Percentiles rank a stretch among this genome's conserved stretches.
Evolutionary conservation across 2,329 filamentous ascomycete genomes (phyloP).

Genomic region (Fusarium circinatum): DNA sequence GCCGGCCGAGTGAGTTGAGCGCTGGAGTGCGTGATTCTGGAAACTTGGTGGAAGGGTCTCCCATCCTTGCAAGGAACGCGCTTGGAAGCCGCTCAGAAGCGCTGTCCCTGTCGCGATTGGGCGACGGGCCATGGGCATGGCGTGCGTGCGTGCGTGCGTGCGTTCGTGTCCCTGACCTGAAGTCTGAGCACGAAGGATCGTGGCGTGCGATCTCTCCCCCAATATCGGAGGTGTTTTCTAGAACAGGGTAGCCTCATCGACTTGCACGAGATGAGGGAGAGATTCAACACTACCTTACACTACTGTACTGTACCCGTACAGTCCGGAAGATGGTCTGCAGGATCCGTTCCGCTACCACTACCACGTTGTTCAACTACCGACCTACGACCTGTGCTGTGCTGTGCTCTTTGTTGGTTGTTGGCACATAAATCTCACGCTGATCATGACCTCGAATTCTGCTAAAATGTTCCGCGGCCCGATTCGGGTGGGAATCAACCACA

Average conservation of each 20-base stretch:
- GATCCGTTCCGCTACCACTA: conserved; percentile 19
- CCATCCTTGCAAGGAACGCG: conserved; percentile 40
- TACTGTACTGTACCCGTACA: conserved; percentile 1
- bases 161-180: background rate
- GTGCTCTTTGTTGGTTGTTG: background rate
- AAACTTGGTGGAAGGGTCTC: conserved; percentile 32
- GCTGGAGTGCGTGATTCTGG: conserved; percentile 29
- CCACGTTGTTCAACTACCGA: conserved; percentile 40
- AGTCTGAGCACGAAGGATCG: conserved; percentile 29
- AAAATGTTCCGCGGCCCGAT: conserved; percentile 40
- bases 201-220: conserved; percentile 30
- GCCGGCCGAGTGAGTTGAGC: conserved; percentile 29
- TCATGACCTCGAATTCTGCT: conserved; percentile 24
- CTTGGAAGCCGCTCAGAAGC: conserved; percentile 39
- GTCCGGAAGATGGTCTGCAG: conserved; percentile 25
- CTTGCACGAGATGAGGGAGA: conserved; percentile 4
- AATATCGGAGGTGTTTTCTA: conserved; percentile 40
- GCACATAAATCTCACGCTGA: conserved; percentile 5
- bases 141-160: conserved; percentile 1
- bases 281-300: conserved; percentile 5
- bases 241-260: conserved; percentile 37
- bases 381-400: conserved; percentile 1
- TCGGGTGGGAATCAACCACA: conserved; percentile 25
- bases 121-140: background rate
- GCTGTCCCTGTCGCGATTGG: conserved; percentile 21